Evolutionary conservation across 345 rosid species (phyloP).

Genomic region (Salix suchowensis): DNA sequence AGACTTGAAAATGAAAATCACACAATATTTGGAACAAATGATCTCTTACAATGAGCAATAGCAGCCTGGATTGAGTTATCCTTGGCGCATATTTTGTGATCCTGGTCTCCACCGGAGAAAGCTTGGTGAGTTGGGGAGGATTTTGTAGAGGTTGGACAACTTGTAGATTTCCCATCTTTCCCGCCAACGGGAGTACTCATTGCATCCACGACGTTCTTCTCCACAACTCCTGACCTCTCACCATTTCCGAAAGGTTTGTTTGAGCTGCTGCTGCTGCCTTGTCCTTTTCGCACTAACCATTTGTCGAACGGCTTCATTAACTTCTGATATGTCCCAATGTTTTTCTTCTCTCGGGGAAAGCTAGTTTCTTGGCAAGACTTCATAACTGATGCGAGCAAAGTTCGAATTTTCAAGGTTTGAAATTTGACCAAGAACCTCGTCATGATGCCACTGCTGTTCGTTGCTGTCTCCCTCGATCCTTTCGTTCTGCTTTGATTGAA

Average conservation of each 20-base stretch:
- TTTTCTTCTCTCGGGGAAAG: neutral
- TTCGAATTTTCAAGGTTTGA: conserved; percentile 17
- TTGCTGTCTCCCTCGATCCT: neutral
- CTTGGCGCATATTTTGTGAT: neutral
- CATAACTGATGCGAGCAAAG: conserved; percentile 24
- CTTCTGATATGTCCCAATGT: neutral
- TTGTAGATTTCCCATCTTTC: neutral
- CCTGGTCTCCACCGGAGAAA: neutral
- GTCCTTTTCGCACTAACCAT: neutral
- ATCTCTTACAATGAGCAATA: conserved; percentile 43
- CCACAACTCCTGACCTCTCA: conserved; percentile 1
- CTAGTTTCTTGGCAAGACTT: conserved; percentile 15
- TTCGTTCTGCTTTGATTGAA: neutral
- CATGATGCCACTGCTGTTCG: conserved; percentile 9
- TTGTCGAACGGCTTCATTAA: neutral
- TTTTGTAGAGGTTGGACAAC: conserved; percentile 12
- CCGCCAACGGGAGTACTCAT: neutral
- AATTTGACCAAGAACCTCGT: conserved; percentile 32
- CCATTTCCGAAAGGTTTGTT: neutral
- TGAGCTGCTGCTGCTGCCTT: neutral
- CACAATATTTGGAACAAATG: conserved; percentile 1
- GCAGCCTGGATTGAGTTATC: conserved; percentile 39
- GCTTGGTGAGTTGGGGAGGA: conserved; percentile 26
- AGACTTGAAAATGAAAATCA: neutral
- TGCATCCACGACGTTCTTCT: conserved; percentile 10